These are phyloP conservation scores for Endocladia muricata DNA, from an alignment of 31 red algal genomes.

Conservation along the genomic window DNA sequence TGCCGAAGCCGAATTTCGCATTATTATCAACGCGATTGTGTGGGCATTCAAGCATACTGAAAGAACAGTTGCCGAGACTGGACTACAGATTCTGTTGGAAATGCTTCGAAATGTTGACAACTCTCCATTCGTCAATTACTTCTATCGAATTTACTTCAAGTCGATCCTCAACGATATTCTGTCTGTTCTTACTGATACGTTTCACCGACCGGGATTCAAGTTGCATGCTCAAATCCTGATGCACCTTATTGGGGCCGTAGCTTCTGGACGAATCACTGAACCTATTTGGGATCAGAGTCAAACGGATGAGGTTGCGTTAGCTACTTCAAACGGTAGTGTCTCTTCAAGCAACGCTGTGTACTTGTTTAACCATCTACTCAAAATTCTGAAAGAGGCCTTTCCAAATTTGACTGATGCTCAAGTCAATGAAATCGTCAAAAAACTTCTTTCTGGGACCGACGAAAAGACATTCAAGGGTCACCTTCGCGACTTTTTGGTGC, in stretches of 20 bases:
- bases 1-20: constrained; percentile 92
- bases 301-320: constrained; percentile 47
- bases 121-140: constrained; percentile 81
- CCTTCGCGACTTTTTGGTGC: constrained; percentile 94
- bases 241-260: constrained; percentile 77
- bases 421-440: constrained; percentile 80
- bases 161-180: constrained; percentile 93
- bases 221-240: constrained; percentile 87
- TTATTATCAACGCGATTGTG: constrained; percentile 94
- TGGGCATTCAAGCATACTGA: constrained; percentile 99
- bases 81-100: constrained; percentile 86
- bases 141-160: constrained; percentile 89
- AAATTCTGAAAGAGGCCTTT: constrained; percentile 74
- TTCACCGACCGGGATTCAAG: constrained; percentile 95
- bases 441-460: constrained; percentile 75
- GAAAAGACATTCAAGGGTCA: constrained; percentile 97
- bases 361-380: constrained; percentile 73
- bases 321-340: constrained; percentile 54
- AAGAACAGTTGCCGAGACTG: constrained; percentile 97
- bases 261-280: constrained; percentile 70
- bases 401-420: constrained; percentile 76
- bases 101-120: constrained; percentile 85
- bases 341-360: constrained; percentile 55
- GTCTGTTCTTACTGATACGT: constrained; percentile 90
- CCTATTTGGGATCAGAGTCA: constrained; percentile 79